phyloP scores from a whole-genome alignment of 108 stramenopile species.

The Nitzschia sp. region DNA sequence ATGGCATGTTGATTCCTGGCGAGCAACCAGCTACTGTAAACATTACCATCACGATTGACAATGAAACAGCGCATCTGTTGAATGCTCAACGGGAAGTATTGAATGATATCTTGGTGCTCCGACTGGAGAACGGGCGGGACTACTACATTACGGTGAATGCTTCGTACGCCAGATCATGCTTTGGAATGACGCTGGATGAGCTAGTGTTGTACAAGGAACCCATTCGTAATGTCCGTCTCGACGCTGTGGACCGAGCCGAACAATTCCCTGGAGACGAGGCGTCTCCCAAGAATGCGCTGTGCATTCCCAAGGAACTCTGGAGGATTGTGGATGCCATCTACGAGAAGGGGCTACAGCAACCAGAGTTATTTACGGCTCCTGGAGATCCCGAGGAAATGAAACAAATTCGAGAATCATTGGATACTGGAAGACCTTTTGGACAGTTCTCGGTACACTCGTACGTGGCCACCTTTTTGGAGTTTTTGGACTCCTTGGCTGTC shows the following conservation, averaged over 20 bases:
- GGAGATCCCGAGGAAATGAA: constrained; percentile 78
- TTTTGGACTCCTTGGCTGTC: constrained; percentile 75
- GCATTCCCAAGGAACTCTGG: constrained; percentile 96
- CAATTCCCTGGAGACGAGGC: constrained; percentile 46
- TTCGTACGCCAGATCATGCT: constrained; percentile 86
- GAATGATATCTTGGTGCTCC: constrained; percentile 89
- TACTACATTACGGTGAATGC: constrained; percentile 87
- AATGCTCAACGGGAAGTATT: constrained; percentile 83
- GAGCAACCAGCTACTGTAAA: constrained; percentile 68
- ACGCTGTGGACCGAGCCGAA: constrained; percentile 74
- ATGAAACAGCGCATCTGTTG: constrained; percentile 70
- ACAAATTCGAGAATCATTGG: constrained; percentile 85
- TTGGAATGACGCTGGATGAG: constrained; percentile 89
- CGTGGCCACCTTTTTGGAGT: constrained; percentile 72
- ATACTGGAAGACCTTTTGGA: constrained; percentile 72
- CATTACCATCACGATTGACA: constrained; percentile 78
- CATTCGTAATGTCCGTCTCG: constrained; percentile 80
- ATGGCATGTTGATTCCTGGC: constrained; percentile 91
- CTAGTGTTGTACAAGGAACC: constrained; percentile 88
- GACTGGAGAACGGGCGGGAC: constrained; percentile 94
- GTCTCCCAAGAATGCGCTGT: constrained; percentile 67
- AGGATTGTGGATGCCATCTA: constrained; percentile 92
- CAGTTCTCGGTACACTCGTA: constrained; percentile 75
- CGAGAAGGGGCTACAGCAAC: constrained; percentile 76
- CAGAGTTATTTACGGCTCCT: constrained; percentile 79